Base-by-base conservation (phyloP, 2,329 filamentous ascomycete species). In the Neonectria ditissima region DNA sequence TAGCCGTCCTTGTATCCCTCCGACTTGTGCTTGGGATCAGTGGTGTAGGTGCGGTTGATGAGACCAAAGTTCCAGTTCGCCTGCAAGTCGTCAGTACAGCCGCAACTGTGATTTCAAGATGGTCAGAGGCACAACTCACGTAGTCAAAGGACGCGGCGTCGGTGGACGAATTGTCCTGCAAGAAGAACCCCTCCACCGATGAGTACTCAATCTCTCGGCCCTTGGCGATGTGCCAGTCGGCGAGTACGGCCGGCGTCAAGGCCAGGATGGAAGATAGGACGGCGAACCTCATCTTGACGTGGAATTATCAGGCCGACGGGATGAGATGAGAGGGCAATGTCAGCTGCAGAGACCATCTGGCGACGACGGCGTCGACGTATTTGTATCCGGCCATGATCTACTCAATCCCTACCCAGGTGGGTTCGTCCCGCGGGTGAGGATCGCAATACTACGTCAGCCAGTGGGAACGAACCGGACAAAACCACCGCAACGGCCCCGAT, bases 61-160 rank as follows among this genome's bases (percentile, higher is more conserved):
- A 92, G 81, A 28, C 90, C 91, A 72, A 91, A 90, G 78, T 91
- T 91, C 59, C 79, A 80, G 30, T 82, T 77, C 26, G 84, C 86
- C 87, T 91, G 62, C 20, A 28, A 5, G 13, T 58, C 7, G 43
- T 52, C 39, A 54, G 62, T 24, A 44, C 70, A 67, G 56, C 28
- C 16, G 26, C 16, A 6, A 11, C 8, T 2, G 5, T 26, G 11
- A 24, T 22, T 41, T 30, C 5, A 11, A 20, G 7, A 11, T 5
- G 11, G 16, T 18, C 51, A 61, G 6, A 52, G 5, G 14, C 6
- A 8, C 16, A 60, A 72, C 83, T 72, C 75, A 91, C 89, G 72
- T 91, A 91, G 76, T 91, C 87, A 75, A 91, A 92, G 2, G 77
- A 83, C 2, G 74, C 79, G 2, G 87, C 77, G 59, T 86, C 78